Base-by-base conservation (phyloP, 2,329 filamentous ascomycete genomes). In the Canariomyces notabilis region DNA sequence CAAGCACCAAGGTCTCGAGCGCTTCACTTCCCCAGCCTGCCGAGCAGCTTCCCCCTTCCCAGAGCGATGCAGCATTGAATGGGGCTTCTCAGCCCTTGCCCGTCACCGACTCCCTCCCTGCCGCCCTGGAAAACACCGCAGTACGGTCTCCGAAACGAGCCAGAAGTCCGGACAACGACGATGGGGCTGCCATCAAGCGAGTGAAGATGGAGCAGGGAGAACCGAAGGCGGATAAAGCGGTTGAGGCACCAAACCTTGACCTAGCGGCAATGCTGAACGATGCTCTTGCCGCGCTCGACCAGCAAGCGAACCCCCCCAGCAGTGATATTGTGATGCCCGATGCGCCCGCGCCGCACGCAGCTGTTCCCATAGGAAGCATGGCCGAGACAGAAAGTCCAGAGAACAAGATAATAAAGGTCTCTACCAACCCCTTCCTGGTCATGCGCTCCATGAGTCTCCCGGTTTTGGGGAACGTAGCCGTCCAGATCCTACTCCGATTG, bases 401-500 rank as follows among this genome's bases (percentile, higher is more conserved):
- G 20, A 57, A 59, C 22, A 62, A 57, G 42, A 62, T 62, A 48
- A 64, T 67, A 61, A 63, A 60, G 44, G 64, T 62, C 11, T 60
- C 59, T 1, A 59, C 59, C 35, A 64, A 61, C 29, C 59, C 64
- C 1, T 59, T 58, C 1, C 65, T 64, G 42, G 59, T 67, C 6
- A 57, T 64, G 46, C 60, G 64, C 29, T 61, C 61, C 12, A 67
- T 67, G 64, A 64, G 60, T 23, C 51, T 67, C 18, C 62, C 63
- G 1, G 46, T 65, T 5, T 41, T 67, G 18, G 65, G 64, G 4
- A 66, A 60, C 21, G 46, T 65, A 53, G 64, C 67, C 5, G 62
- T 68, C 3, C 66, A 69, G 54, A 62, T 68, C 15, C 53, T 69
- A 6, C 54, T 67, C 26, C 59, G 63, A 15, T 56, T 68, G 16